Percentiles rank a stretch among this genome's conserved stretches.
Evolutionary conservation across 441 rosid species (phyloP).

Genomic region (Monsonia emarginata): DNA sequence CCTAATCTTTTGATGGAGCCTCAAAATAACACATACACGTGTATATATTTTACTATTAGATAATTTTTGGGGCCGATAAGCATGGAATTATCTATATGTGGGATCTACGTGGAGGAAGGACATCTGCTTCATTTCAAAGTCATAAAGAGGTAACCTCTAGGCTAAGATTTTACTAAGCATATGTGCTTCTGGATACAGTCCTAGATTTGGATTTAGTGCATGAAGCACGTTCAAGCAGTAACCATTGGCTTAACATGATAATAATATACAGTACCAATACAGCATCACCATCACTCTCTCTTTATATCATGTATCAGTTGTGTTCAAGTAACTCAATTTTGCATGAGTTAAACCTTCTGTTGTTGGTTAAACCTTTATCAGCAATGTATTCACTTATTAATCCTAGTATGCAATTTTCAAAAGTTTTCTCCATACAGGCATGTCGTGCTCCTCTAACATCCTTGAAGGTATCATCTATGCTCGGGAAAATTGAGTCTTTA

Average conservation of each 20-base stretch:
- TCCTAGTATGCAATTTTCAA: conserved; percentile 4
- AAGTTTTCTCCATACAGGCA: conserved; percentile 30
- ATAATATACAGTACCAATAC: not conserved
- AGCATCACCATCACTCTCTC: not conserved
- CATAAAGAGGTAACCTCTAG: conserved; percentile 44
- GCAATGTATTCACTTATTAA: not conserved
- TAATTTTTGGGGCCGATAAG: conserved; percentile 69
- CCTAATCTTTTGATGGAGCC: conserved; percentile 4
- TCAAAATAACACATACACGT: conserved; percentile 1
- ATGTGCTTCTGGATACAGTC: not conserved
- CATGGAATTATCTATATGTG: conserved; percentile 60
- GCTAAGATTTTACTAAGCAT: not conserved
- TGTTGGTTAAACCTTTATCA: not conserved
- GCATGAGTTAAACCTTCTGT: not conserved
- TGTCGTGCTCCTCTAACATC: conserved; percentile 42
- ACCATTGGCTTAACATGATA: not conserved
- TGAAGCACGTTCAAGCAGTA: not conserved
- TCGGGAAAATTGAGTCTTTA: conserved; percentile 53
- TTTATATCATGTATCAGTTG: not conserved
- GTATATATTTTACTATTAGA: conserved; percentile 29
- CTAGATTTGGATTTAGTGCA: not conserved
- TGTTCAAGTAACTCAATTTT: not conserved
- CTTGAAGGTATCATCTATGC: conserved; percentile 55
- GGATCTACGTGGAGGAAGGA: conserved; percentile 90
- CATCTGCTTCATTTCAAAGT: conserved; percentile 52